A percentile compares a stretch with the other conserved stretches of the same genome.
These are phyloP conservation scores for Aspergillus clavatus DNA, from an alignment of 2,329 filamentous ascomycete genomes.

Conservation along the genomic window DNA sequence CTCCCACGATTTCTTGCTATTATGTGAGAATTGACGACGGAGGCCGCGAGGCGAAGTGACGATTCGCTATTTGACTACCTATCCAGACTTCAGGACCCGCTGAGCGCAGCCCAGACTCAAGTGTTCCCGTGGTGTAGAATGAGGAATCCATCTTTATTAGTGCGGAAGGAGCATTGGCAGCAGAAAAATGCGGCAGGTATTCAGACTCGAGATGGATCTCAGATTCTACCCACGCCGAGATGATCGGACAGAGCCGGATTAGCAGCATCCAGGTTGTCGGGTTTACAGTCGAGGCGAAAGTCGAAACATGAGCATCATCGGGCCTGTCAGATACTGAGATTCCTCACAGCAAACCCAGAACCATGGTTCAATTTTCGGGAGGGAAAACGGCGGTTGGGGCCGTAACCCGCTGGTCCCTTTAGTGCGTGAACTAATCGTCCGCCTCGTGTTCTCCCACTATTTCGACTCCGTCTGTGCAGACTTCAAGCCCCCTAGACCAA, in stretches of 20 bases:
- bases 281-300: slow-evolving; percentile 13
- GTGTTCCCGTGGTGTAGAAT: not conserved
- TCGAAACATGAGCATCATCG: slow-evolving; percentile 6
- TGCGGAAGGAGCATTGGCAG: not conserved
- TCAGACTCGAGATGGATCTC: not conserved
- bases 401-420: slow-evolving; percentile 24
- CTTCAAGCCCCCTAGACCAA: too few species aligned
- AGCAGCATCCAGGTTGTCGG: slow-evolving; percentile 25
- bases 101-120: not conserved
- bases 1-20: too few species aligned
- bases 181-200: not conserved
- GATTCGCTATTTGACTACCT: too few species aligned
- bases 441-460: not conserved
- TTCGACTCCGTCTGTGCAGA: not conserved
- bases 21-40: too few species aligned
- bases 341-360: slow-evolving; percentile 29
- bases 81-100: too few species aligned
- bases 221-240: slow-evolving; percentile 21
- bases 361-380: slow-evolving; percentile 33
- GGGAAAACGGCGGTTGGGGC: slow-evolving; percentile 17
- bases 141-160: not conserved
- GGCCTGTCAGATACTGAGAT: slow-evolving; percentile 10
- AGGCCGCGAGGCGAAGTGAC: too few species aligned
- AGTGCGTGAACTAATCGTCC: not conserved
- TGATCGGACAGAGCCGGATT: slow-evolving; percentile 9